These are phyloP conservation scores for Boletus patriciae DNA, from an alignment of 768 basidiomycete genomes.

Conservation along the genomic window DNA sequence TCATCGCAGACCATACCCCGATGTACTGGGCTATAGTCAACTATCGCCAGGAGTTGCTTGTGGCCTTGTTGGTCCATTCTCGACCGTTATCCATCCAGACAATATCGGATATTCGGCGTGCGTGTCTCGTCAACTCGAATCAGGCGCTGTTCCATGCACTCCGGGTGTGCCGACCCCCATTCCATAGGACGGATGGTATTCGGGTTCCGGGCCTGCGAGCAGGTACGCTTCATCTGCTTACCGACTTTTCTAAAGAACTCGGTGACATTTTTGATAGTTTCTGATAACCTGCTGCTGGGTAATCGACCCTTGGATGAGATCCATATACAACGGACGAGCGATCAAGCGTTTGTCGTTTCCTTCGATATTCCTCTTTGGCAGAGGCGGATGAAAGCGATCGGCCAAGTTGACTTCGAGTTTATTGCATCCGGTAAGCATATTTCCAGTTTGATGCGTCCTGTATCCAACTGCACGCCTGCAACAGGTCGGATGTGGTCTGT, in stretches of 20 bases:
- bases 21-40: slow-evolving; percentile 34
- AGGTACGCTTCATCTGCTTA: slow-evolving; percentile 24
- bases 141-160: slow-evolving; percentile 31
- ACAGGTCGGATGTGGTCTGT: slow-evolving; percentile 29
- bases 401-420: slow-evolving; percentile 60
- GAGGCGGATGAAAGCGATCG: slow-evolving; percentile 65
- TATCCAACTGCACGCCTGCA: background rate
- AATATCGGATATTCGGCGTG: slow-evolving; percentile 61
- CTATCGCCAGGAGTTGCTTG: slow-evolving; percentile 42
- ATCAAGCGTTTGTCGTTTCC: slow-evolving; percentile 50
- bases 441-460: background rate
- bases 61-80: slow-evolving; percentile 54
- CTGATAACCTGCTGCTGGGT: slow-evolving; percentile 47
- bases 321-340: slow-evolving; percentile 46
- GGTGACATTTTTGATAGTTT: slow-evolving; percentile 18
- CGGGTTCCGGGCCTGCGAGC: slow-evolving; percentile 11
- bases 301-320: slow-evolving; percentile 52
- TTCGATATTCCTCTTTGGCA: slow-evolving; percentile 62
- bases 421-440: slow-evolving; percentile 43
- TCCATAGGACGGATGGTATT: slow-evolving; percentile 24
- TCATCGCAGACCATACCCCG: slow-evolving; percentile 26
- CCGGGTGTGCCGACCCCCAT: slow-evolving; percentile 23
- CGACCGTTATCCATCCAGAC: slow-evolving; percentile 42
- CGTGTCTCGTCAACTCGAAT: slow-evolving; percentile 48
- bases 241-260: background rate